Evolutionary conservation across 192 early-diverging fungal genomes (phyloP), one percentile per base, ranked within the genome.

Genomic region (Podila epigama): DNA sequence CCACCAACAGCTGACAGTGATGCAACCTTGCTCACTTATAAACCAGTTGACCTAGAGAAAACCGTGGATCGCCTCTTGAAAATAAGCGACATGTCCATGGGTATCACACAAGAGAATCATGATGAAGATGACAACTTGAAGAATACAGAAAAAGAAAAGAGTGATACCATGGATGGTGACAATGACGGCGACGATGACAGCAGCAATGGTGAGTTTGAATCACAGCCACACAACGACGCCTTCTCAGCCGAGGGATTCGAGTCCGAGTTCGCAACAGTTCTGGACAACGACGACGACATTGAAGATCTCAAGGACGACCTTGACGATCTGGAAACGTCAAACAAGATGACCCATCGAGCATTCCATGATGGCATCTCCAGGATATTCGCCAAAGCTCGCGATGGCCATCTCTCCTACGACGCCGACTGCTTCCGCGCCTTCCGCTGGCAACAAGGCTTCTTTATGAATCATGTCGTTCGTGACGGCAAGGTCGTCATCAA

Each of bases 351-450:
- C 10, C 37, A 75, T 20, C 71, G 71, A 20, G 71, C 54, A 40
- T 67, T 75, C 41, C 58, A 75, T 10, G 70, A 73, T 7, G 57
- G 57, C 5, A 28, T 73, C 18, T 65, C 62, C 3, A 29, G 36
- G 18, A 66, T 75, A 2, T 34, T 66, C 10, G 37, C 42, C 20
- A 67, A 51, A 16, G 71, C 58, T 25, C 71, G 71, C 39, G 71
- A 75, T 57, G 59, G 64, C 4, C 59, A 75, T n/a, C 28, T 73
- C n/a, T 73, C 64, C 4, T 75, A 75, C 15, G 71, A 67, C n/a
- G 64, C 63, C 0, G 63, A 75, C 35, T 75, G 71, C 39, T 75
- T 73, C 51, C 62, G 63, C 4, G 40, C 70, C 33, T 73, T 66
- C 35, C 32, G 40, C 7, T 75, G 59, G 36, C 52, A 75, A 22